Evolutionary conservation across 176 grass and related monocot genomes (phyloP), one percentile per base, ranked within the genome.

Genomic region (sorghum (Sorghum bicolor)): DNA sequence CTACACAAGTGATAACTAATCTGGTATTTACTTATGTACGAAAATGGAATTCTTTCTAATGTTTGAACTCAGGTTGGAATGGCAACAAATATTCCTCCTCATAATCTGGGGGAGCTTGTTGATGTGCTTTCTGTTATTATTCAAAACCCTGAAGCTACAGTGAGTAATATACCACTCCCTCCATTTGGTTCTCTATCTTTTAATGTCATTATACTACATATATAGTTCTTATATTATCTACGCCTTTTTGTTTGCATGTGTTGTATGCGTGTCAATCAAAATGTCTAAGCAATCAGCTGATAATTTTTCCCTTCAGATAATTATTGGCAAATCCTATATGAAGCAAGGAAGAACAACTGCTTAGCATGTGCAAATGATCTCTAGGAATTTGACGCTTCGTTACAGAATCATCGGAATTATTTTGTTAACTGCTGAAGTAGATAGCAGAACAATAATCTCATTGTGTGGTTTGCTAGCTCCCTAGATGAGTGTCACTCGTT

Each of bases 41-140:
- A 58, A 84, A 71, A 10, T 25, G 12, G 55, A 28, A 57, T 40
- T 82, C 12, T 82, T 63, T 37, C 19, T 47, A 39, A 50, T 67
- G 43, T 81, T 43, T 34, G 78, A 31, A 45, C 80, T 70, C 74
- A 98, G 96, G 96, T 98, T 67, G 96, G 96, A 85, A 98, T 98
- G 96, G 96, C 96, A 32, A 98, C 96, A 89, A 98, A 98, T 90
- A 98, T 98, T 77, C 96, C 96, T 85, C 96, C 96, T 67, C 96
- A 98, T 86, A 98, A 98, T 86, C 87, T 98, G 31, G 91, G 87
- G 6, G 96, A 98, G 41, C 96, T 95, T 90, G 93, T 98, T 20
- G 96, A 98, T 83, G 96, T 67, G 70, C 91, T 98, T 17, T 98
- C 86, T 89, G 83, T 82, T 68, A 90, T 98, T 38, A 98, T 98